Evolutionary conservation across 495 filamentous ascomycete species (phyloP), one percentile per base, ranked within the genome.

Genomic region (Podospora pseudoanserina): DNA sequence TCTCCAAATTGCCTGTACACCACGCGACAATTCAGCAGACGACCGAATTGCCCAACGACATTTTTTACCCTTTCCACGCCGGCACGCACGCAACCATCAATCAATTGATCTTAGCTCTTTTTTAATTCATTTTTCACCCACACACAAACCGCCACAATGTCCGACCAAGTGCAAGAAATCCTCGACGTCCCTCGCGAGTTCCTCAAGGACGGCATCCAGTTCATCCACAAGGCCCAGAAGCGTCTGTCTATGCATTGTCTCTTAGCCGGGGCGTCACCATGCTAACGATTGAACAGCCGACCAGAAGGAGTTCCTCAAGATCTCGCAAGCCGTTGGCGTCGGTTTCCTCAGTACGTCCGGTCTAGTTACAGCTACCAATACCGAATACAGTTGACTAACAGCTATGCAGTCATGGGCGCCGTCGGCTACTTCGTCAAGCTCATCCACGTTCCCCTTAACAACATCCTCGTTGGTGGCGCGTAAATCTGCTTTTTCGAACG

Each of bases 361-460:
- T 15, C 18, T 16, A n/a, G 16, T 18, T 15, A 5, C 23, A 11
- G 27, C 7, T 3, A n/a, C 57, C 20, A 59, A 9, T 7, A 4
- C n/a, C 16, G 30, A 11, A 23, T 7, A 65, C 60, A 19, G 15
- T n/a, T 57, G 23, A 63, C 56, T 65, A 65, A 61, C 18, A 15
- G 32, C 1, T 16, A 26, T 23, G 60, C 64, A 73, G 69, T 74
- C 70, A 78, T 78, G 76, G 76, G 76, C 54, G 75, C 74, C 27
- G 93, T 94, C 75, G 94, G 94, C 65, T 97, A 95, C 82, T 81
- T 97, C 64, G 91, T 97, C 74, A 99, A 99, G 84, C 86, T 99
- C 74, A 93, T 79, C 34, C 78, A 79, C 69, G 76, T 78, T 7
- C 75, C 74, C 65, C 73, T 83, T 61, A 83, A 82, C 78, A 81